These are phyloP conservation scores for Kalmusia sp. DNA, from an alignment of 2,329 filamentous ascomycete species.

Conservation along the genomic window DNA sequence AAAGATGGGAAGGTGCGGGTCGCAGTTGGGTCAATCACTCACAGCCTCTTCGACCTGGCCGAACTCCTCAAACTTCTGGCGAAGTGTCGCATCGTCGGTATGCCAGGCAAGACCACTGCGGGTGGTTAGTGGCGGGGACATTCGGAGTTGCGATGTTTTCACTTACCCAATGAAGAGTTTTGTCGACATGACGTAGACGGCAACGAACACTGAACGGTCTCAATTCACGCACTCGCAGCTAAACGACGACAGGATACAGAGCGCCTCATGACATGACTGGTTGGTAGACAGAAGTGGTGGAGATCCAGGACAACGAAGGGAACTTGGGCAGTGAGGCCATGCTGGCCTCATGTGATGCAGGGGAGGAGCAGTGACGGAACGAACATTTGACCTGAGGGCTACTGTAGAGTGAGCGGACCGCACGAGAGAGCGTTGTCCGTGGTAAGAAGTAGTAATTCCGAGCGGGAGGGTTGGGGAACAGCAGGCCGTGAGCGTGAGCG, in stretches of 20 bases:
- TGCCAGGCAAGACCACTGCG: slow-evolving; percentile 95
- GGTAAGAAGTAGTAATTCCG: slow-evolving; percentile 18
- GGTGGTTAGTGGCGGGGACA: slow-evolving; percentile 14
- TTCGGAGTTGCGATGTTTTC: background rate
- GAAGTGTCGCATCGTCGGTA: slow-evolving; percentile 87
- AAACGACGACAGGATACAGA: slow-evolving; percentile 37
- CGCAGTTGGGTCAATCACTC: slow-evolving; percentile 54
- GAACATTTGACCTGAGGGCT: slow-evolving; percentile 47
- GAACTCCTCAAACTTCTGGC: slow-evolving; percentile 91
- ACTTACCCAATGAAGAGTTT: slow-evolving; percentile 95
- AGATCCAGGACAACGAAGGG: slow-evolving; percentile 24
- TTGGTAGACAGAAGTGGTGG: slow-evolving; percentile 23
- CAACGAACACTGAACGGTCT: slow-evolving; percentile 47
- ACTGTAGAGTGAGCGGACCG: slow-evolving; percentile 33
- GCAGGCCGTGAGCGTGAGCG: slow-evolving; percentile 9
- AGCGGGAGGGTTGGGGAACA: slow-evolving; percentile 9
- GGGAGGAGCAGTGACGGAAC: slow-evolving; percentile 46
- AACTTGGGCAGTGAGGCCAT: slow-evolving; percentile 34
- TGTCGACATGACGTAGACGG: slow-evolving; percentile 68
- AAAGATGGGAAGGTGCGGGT: slow-evolving; percentile 3
- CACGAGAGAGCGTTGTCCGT: slow-evolving; percentile 30
- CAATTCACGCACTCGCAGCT: slow-evolving; percentile 46
- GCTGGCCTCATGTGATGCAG: slow-evolving; percentile 28
- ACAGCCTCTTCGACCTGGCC: slow-evolving; percentile 94
- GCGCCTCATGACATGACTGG: slow-evolving; percentile 26